Base-by-base conservation (phyloP, 2,329 filamentous ascomycete genomes). In the Coniochaeta sp. region DNA sequence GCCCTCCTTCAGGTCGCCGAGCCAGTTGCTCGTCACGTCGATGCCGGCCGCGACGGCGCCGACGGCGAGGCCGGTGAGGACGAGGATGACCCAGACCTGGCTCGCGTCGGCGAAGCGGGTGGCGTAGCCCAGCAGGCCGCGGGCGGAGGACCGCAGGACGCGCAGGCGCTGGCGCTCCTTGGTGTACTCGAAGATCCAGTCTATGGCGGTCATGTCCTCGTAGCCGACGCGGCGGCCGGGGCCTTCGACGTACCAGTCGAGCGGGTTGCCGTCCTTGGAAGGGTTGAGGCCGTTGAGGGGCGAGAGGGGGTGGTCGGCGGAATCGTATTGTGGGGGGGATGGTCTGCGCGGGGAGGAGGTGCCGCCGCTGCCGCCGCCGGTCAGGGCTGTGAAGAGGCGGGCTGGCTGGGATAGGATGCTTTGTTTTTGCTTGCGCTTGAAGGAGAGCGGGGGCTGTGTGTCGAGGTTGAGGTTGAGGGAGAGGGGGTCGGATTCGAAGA, bases 161-260 rank as follows among this genome's bases (percentile, higher is more conserved):
- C 91, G 85, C 68, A 96, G 77, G 26, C 95, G 86, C 73, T 96
- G 91, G 22, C 95, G 86, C 76, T 99, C 95, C 73, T 97, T 97
- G 58, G 90, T 95, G 71, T 98, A 96, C 74, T 99, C 95, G 68
- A 96, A 98, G 71, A 98, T 98, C 95, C 95, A 99, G 77, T 99
- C 95, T 72, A 99, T 99, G 61, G 95, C 93, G 17, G 93, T 97
- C 72, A 97, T 80, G 75, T 99, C 90, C 70, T 97, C 93, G 76
- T 99, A 99, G 59, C 90, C 93, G 40, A 97, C 93, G 69, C 95
- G 86, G 59, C 91, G 85, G 1, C 93, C 93, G 0, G 91, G 92
- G 0, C 91, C 92, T 73, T 97, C 93, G 56, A 89, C 82, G 71
- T 96, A 90, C 93, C 93, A 98, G 73, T 98, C 93, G 54, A 81